Evolutionary conservation across 2,329 filamentous ascomycete genomes (phyloP).

Genomic region (Xylariaceae sp.): DNA sequence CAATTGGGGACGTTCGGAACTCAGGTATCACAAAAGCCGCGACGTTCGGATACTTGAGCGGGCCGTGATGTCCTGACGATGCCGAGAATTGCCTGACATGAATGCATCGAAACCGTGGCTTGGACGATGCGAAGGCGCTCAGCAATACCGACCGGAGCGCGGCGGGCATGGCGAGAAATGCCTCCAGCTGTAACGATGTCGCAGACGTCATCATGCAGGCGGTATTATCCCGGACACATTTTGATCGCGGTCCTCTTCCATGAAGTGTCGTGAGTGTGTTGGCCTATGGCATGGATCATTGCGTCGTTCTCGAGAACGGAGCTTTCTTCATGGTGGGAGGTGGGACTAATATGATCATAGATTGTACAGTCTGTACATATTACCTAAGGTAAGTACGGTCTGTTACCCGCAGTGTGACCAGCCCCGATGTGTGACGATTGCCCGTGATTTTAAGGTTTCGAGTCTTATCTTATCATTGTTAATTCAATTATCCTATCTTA

Average conservation of each 20-base stretch:
- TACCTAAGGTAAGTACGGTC: background rate
- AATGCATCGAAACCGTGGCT: constrained; percentile 7
- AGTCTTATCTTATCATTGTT: background rate
- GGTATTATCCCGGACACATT: constrained; percentile 4
- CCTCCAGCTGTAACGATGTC: constrained; percentile 16
- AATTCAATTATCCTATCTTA: background rate
- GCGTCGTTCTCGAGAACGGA: background rate
- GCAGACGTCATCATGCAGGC: constrained; percentile 15
- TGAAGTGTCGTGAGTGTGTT: background rate
- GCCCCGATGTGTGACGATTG: background rate
- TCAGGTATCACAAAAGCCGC: constrained; percentile 30
- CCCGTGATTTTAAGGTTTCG: background rate
- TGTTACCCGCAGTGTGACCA: background rate
- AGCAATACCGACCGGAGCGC: constrained; percentile 25
- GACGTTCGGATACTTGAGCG: constrained; percentile 20
- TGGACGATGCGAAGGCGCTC: constrained; percentile 11
- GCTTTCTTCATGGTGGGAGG: background rate
- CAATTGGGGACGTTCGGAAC: constrained; percentile 20
- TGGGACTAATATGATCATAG: too few species aligned
- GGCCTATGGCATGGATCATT: background rate
- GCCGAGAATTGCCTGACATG: constrained; percentile 10
- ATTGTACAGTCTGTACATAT: too few species aligned
- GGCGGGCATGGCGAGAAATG: constrained; percentile 27
- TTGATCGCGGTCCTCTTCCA: background rate
- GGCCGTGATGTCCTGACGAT: background rate